Percentiles rank a stretch among this genome's conserved stretches.
phyloP scores from a whole-genome alignment of 495 filamentous ascomycete genomes.

The Trichocladium antarcticum region DNA sequence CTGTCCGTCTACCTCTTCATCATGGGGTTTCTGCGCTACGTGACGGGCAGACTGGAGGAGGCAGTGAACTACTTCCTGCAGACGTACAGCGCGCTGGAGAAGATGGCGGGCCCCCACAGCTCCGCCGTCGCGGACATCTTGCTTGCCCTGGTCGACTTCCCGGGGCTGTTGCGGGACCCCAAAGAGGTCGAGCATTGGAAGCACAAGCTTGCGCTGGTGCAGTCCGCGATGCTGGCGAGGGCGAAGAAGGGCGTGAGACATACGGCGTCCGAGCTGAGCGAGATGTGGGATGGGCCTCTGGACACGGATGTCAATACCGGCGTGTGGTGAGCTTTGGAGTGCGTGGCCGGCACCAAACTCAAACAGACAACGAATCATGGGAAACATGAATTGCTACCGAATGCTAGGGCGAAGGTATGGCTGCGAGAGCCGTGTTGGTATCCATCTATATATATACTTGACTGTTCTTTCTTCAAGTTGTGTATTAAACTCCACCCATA shows the following conservation, averaged over 20 bases:
- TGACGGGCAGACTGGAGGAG: conserved; percentile 1
- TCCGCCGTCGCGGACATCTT: conserved; percentile 3
- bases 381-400: too few relatives aligned
- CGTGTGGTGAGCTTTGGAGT: conserved; percentile 27
- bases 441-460: too few relatives aligned
- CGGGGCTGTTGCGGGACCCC: not conserved
- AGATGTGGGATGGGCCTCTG: conserved; percentile 3
- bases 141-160: conserved; percentile 4
- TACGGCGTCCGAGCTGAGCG: not conserved
- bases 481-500: too few relatives aligned
- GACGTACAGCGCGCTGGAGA: conserved; percentile 4
- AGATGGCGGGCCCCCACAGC: not conserved
- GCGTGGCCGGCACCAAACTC: too few relatives aligned
- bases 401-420: too few relatives aligned
- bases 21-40: conserved; percentile 4
- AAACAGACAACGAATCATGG: too few relatives aligned
- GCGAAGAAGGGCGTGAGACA: not conserved
- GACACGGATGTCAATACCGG: conserved; percentile 6
- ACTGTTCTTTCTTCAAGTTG: too few relatives aligned
- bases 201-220: not conserved
- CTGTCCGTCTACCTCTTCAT: conserved; percentile 4
- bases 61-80: conserved; percentile 7
- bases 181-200: not conserved
- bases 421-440: too few relatives aligned
- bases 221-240: not conserved